Conservation (phyloP, 148 eudicot species). For the Amaranthus palmeri region DNA sequence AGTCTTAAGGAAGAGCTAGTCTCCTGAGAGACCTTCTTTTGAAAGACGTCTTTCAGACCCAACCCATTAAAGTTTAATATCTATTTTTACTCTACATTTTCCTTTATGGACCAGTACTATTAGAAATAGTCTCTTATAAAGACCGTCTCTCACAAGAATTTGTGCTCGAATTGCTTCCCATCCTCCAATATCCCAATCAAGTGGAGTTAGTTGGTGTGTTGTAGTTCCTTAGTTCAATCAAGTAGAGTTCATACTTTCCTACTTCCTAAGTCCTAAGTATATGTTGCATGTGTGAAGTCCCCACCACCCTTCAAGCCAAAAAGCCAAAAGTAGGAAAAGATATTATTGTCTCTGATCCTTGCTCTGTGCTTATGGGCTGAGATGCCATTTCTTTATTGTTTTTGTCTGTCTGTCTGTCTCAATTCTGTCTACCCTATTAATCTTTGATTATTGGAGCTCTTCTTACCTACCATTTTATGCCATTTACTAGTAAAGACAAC, state of each 20-base stretch:
- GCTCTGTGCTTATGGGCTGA: slow-evolving; percentile 11
- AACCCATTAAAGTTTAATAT: too few relatives aligned
- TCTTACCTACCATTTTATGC: slow-evolving; percentile 23
- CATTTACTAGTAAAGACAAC: slow-evolving; percentile 23
- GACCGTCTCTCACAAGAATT: too few relatives aligned
- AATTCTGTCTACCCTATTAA: slow-evolving; percentile 19
- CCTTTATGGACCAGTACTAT: too few relatives aligned
- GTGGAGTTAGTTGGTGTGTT: neutral
- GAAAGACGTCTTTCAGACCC: too few relatives aligned
- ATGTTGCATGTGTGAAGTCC: slow-evolving; percentile 2
- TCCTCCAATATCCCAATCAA: neutral
- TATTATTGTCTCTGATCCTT: slow-evolving; percentile 23
- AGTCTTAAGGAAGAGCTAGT: neutral
- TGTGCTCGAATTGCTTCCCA: neutral
- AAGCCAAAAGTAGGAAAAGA: slow-evolving; percentile 9
- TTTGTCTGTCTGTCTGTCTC: slow-evolving; percentile 31
- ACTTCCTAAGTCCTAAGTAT: neutral
- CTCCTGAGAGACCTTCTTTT: too few relatives aligned
- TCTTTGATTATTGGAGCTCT: slow-evolving; percentile 16
- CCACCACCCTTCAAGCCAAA: slow-evolving; percentile 16
- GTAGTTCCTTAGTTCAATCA: neutral
- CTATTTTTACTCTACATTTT: too few relatives aligned
- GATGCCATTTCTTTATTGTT: slow-evolving; percentile 20
- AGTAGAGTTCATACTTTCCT: neutral
- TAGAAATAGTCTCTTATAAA: too few relatives aligned